Evolutionary conservation across 1,139 yeast genomes (phyloP), one percentile per base, ranked within the genome.

Genomic region (Hansenula sp.): DNA sequence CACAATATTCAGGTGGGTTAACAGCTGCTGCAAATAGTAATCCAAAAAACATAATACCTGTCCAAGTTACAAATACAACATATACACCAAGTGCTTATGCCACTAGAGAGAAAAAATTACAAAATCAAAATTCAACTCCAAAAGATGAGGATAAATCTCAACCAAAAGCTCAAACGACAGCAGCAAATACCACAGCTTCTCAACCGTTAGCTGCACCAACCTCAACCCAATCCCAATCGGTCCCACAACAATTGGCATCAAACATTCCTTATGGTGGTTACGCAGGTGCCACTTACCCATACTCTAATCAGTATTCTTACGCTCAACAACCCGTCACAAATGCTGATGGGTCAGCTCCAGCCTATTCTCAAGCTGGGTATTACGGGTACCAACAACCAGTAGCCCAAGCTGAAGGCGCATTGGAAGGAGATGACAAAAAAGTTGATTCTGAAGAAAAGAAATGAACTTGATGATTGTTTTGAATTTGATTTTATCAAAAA

Each of bases 1-100:
- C 64, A 5, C 58, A 56, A 41, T 53, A 52, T 43, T 54, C 60
- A 13, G 58, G 60, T 32, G 58, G 60, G 9, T 39, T 53, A 12
- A 55, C 58, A 6, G 60, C 61, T 17, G 60, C 60, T 28, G 61
- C 61, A 4, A 55, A 55, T 43, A 51, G 49, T 18, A 55, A 57
- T 37, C 58, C 59, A 38, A 57, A 54, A 44, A 55, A 54, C 42
- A 57, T 57, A 16, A 37, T 55, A 9, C 61, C 61, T 8, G 61
- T 57, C n/a, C 50, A 55, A 10, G 58, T 57, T 27, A 54, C 59
- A 2, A 55, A 49, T 34, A 45, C 58, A 5, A 45, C 52, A 1
- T 57, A 48, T 41, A 48, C 51, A 5, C 44, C 55, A 15, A 56
- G 52, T 18, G 46, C 52, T 12, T 48, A 46, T 27, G 45, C 50